Conservation (phyloP, 2,329 filamentous ascomycete species). For the Grosmannia clavigera region DNA sequence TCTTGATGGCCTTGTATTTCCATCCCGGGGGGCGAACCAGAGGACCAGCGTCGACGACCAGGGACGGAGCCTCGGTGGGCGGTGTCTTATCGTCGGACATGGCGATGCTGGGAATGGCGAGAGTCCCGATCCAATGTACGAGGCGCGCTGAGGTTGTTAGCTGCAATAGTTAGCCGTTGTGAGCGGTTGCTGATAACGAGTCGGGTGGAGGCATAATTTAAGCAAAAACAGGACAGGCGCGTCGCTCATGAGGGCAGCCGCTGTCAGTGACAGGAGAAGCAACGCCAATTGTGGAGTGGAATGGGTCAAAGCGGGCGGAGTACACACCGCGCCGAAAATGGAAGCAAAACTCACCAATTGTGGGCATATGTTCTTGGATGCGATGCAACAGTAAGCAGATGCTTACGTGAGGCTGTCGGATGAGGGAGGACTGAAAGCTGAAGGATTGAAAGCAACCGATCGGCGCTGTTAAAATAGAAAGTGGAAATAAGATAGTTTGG, state of each 20-base stretch:
- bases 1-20: constrained; percentile 52
- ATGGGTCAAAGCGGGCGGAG: no score
- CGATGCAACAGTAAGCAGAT: background rate
- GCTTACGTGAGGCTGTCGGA: background rate
- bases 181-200: no score
- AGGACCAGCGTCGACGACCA: background rate
- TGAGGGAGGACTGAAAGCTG: background rate
- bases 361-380: background rate
- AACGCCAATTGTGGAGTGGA: no score
- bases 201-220: no score
- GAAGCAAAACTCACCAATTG: background rate
- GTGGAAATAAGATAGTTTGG: background rate
- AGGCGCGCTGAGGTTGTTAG: background rate
- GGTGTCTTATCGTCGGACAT: constrained; percentile 9
- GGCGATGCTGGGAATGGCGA: background rate
- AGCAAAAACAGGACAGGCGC: no score
- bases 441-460: background rate
- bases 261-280: no score
- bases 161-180: background rate
- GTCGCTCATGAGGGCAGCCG: no score
- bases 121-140: background rate
- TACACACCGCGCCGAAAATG: no score
- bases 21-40: constrained; percentile 37
- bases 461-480: background rate
- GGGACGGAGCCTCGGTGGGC: background rate